Conservation (phyloP, 2,329 filamentous ascomycete species). For the Venturia asperata region DNA sequence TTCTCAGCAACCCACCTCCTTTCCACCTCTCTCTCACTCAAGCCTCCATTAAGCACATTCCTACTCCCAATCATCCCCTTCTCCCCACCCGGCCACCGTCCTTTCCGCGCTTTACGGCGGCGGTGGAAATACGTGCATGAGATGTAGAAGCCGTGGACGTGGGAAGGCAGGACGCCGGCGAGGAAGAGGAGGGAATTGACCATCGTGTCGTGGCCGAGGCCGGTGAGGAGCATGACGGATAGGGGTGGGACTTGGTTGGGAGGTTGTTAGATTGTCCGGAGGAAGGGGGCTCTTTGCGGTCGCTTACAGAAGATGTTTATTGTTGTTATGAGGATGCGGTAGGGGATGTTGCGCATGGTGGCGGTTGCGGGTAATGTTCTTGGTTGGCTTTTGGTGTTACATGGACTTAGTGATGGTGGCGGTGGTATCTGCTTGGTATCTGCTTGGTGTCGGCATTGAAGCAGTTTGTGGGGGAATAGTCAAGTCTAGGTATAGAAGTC, state of each 20-base stretch:
- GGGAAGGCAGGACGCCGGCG: conserved; percentile 20
- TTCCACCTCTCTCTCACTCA: conserved; percentile 14
- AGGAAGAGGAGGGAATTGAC: conserved; percentile 22
- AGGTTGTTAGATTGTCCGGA: neutral
- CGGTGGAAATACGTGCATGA: conserved; percentile 21
- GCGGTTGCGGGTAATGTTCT: neutral
- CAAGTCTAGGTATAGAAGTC: neutral
- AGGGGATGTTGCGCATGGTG: conserved; percentile 19
- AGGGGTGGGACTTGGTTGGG: conserved; percentile 19
- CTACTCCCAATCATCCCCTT: conserved; percentile 18
- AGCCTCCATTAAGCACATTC: conserved; percentile 20
- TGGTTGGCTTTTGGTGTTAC: neutral
- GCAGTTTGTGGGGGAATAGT: neutral
- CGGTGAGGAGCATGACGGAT: conserved; percentile 21
- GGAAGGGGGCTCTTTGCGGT: neutral
- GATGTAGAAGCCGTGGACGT: conserved; percentile 22
- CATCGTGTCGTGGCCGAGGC: conserved; percentile 20
- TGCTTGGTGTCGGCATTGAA: neutral
- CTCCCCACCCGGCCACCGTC: conserved; percentile 19
- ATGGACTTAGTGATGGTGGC: neutral
- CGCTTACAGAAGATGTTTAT: conserved; percentile 20
- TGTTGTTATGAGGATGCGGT: conserved; percentile 21
- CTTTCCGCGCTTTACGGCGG: conserved; percentile 19
- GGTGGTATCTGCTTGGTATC: too few relatives aligned
- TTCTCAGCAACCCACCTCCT: conserved; percentile 2